These are phyloP conservation scores for Penicillium roqueforti DNA, from an alignment of 495 filamentous ascomycete genomes.

Conservation along the genomic window DNA sequence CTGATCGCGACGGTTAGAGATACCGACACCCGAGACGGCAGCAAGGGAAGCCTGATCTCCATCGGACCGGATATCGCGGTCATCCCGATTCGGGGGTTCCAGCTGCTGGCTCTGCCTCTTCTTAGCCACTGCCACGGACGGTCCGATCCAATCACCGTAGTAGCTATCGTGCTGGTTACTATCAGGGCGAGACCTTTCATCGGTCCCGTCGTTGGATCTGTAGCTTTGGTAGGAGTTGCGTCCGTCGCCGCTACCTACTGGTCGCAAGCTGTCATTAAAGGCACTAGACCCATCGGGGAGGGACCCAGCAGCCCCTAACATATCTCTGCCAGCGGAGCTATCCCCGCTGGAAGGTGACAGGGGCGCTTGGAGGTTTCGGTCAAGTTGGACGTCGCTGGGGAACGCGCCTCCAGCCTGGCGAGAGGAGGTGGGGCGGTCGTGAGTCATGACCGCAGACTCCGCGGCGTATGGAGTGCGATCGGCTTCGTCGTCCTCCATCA, in stretches of 20 bases:
- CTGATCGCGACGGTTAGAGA: constrained; percentile 26
- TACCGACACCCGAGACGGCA: constrained; percentile 21
- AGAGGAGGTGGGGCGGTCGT: constrained; percentile 44
- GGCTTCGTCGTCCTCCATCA: constrained; percentile 84
- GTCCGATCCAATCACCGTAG: constrained; percentile 44
- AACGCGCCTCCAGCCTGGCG: constrained; percentile 86
- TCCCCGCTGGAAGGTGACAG: constrained; percentile 70
- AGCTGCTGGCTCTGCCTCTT: constrained; percentile 23
- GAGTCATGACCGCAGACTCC: constrained; percentile 44
- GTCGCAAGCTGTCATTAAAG: constrained; percentile 16
- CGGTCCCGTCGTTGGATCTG: constrained; percentile 7
- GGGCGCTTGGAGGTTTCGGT: constrained; percentile 72
- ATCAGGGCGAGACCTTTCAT: constrained; percentile 11
- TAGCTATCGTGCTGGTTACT: constrained; percentile 36
- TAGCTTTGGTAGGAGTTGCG: constrained; percentile 13
- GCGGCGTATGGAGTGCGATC: constrained; percentile 67
- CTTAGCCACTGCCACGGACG: constrained; percentile 23
- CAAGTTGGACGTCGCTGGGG: constrained; percentile 78
- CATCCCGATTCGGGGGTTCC: constrained; percentile 12
- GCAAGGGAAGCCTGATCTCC: constrained; percentile 20
- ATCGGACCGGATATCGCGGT: constrained; percentile 23
- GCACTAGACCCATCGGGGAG: constrained; percentile 47
- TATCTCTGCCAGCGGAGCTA: constrained; percentile 61
- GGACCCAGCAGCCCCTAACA: constrained; percentile 53
- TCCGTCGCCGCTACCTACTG: constrained; percentile 10